These are phyloP conservation scores for Populus trichocarpa DNA, from an alignment of 441 rosid genomes.

Conservation along the genomic window DNA sequence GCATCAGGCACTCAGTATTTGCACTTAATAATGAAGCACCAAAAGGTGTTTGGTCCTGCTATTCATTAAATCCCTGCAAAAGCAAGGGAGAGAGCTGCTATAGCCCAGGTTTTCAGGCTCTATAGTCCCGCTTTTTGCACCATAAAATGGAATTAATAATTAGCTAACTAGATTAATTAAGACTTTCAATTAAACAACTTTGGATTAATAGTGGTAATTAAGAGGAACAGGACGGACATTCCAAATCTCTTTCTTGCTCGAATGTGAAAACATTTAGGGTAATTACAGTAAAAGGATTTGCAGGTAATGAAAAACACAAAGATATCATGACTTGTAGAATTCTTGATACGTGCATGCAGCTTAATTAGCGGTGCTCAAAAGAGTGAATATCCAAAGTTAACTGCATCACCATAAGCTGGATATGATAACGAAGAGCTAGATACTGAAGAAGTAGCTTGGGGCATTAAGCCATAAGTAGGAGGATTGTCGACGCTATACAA, in stretches of 20 bases:
- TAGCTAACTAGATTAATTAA: background rate
- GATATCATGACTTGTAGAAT: background rate
- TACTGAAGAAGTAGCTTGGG: conserved; percentile 36
- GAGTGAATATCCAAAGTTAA: conserved; percentile 51
- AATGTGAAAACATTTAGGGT: conserved; percentile 6
- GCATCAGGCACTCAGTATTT: conserved; percentile 15
- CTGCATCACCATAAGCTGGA: conserved; percentile 44
- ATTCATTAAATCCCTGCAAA: background rate
- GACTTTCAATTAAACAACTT: background rate
- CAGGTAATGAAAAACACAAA: background rate
- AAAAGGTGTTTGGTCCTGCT: background rate
- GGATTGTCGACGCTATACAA: conserved; percentile 11
- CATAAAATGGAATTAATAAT: background rate
- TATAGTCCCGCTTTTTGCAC: background rate
- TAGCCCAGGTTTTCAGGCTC: background rate
- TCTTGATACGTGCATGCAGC: background rate
- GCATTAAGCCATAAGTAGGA: conserved; percentile 24
- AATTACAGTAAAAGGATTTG: conserved; percentile 5
- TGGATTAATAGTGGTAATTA: background rate
- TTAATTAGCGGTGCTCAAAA: conserved; percentile 20
- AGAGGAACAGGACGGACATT: background rate
- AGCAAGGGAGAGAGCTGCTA: background rate
- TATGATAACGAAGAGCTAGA: conserved; percentile 26
- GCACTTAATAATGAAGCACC: background rate
- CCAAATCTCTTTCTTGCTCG: conserved; percentile 10